These are phyloP conservation scores for Tilletia caries DNA, from an alignment of 1,284 basidiomycete species.

Conservation along the genomic window DNA sequence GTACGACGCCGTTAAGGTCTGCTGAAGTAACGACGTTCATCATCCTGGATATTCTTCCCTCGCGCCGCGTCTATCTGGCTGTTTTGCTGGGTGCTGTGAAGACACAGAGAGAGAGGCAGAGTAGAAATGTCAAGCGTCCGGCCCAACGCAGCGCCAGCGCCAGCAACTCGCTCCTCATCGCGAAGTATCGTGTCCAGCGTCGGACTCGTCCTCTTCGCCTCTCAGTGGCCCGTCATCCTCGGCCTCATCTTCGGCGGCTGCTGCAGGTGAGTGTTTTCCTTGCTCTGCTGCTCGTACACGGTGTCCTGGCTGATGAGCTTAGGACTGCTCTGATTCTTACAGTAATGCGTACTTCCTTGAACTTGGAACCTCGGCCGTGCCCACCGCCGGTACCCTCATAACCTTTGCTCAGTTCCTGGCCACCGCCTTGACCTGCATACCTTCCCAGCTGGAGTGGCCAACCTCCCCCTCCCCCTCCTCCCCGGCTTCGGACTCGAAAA, in stretches of 20 bases:
- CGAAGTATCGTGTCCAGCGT: not conserved
- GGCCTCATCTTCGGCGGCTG: conserved; percentile 52
- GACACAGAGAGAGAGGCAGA: too few species aligned
- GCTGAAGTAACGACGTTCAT: too few species aligned
- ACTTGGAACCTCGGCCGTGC: conserved; percentile 37
- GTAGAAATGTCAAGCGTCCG: too few species aligned
- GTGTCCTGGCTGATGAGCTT: not conserved
- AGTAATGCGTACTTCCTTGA: conserved; percentile 48
- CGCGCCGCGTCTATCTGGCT: too few species aligned
- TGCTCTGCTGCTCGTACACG: not conserved
- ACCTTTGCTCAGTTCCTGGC: conserved; percentile 48
- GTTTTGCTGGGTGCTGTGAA: too few species aligned
- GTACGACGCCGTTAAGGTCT: too few species aligned
- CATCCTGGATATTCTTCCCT: too few species aligned
- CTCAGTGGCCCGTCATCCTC: conserved; percentile 38
- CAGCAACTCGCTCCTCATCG: too few species aligned
- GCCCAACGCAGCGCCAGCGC: too few species aligned
- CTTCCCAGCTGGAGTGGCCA: conserved; percentile 28
- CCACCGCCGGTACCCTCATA: conserved; percentile 42
- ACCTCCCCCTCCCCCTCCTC: not conserved
- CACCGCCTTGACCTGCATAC: conserved; percentile 37
- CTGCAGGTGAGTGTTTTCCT: conserved; percentile 24
- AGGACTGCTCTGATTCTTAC: not conserved
- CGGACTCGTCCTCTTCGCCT: not conserved
- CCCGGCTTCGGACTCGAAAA: not conserved